Base-by-base conservation (phyloP, 2,329 filamentous ascomycete genomes). In the Onygenales sp. region DNA sequence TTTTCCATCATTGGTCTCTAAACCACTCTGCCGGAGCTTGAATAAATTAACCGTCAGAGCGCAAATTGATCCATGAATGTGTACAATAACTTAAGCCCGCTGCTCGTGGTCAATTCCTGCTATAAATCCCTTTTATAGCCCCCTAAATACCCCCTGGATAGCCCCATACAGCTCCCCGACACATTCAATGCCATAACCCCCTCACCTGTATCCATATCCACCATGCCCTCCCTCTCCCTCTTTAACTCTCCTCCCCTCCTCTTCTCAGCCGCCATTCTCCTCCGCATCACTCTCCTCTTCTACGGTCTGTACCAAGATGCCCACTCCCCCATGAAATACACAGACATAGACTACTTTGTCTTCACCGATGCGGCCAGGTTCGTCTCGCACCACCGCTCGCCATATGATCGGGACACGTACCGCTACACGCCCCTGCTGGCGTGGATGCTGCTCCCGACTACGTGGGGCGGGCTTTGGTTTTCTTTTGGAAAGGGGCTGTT, bases 281-380 rank as follows among this genome's bases (percentile, higher is more conserved):
- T 98, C 27, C 88, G 93, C 56, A 66, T 82, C 5, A 68, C 75
- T 35, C 83, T 98, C 58, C 80, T 97, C 49, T 67, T 94, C 63
- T 97, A 97, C 69, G 92, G 93, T 55, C 81, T 89, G 56, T 91
- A 88, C 77, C 93, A 98, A 74, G 93, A 98, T 72, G 85, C 89
- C 56, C 79, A 91, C 72, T 94, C 90, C 7, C 85, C 92, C 11
- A 75, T 98, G 66, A 97, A 97, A 73, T 98, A 97, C 76, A 98
- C 93, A 50, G 93, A 98, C 72, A 96, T 98, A 63, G 93, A 98
- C 77, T 98, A 98, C 72, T 84, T 90, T 59, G 93, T 98, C 69
- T 98, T 98, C 76, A 97, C 93, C 48, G 92, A 97, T 69, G 93
- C 93, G 31, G 83, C 93, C 2, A 86, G 87, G 59, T 92, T 87